Conservation (phyloP, 2,329 filamentous ascomycete species). For the Myotisia sp. region DNA sequence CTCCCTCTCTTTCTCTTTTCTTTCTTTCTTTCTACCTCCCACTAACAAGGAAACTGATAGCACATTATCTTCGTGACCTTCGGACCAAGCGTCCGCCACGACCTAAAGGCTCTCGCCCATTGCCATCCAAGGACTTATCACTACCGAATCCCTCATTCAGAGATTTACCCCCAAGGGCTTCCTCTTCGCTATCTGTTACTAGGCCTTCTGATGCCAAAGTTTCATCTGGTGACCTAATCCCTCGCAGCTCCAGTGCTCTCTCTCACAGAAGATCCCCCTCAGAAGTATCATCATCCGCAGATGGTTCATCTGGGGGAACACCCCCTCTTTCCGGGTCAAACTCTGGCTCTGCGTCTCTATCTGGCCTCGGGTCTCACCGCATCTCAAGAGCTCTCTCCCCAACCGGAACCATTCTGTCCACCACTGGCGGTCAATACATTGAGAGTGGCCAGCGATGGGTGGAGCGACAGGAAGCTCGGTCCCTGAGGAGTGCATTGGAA, state of each 20-base stretch:
- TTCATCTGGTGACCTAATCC: slow-evolving; percentile 16
- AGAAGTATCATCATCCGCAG: slow-evolving; percentile 14
- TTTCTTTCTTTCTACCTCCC: not conserved
- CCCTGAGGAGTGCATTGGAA: slow-evolving; percentile 42
- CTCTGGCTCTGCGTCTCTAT: too few relatives aligned
- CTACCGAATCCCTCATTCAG: slow-evolving; percentile 17
- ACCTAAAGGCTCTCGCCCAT: slow-evolving; percentile 46
- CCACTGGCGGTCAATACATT: slow-evolving; percentile 33
- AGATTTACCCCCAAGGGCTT: slow-evolving; percentile 26
- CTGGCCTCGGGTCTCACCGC: slow-evolving; percentile 18
- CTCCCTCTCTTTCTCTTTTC: slow-evolving; percentile 6
- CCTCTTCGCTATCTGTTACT: slow-evolving; percentile 31
- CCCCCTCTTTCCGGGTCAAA: slow-evolving; percentile 5
- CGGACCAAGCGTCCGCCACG: slow-evolving; percentile 43
- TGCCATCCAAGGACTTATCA: slow-evolving; percentile 35
- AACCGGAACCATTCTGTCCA: slow-evolving; percentile 9
- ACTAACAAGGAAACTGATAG: slow-evolving; percentile 22
- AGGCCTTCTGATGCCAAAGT: slow-evolving; percentile 13
- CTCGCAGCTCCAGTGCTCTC: slow-evolving; percentile 28
- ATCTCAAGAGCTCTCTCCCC: slow-evolving; percentile 27
- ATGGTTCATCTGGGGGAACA: slow-evolving; percentile 4
- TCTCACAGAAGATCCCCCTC: slow-evolving; percentile 26
- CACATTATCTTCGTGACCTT: slow-evolving; percentile 45
- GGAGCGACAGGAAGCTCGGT: slow-evolving; percentile 45
- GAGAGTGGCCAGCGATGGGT: slow-evolving; percentile 42